Conservation (phyloP, 768 basidiomycete species). For the Sarcodon sp. region DNA sequence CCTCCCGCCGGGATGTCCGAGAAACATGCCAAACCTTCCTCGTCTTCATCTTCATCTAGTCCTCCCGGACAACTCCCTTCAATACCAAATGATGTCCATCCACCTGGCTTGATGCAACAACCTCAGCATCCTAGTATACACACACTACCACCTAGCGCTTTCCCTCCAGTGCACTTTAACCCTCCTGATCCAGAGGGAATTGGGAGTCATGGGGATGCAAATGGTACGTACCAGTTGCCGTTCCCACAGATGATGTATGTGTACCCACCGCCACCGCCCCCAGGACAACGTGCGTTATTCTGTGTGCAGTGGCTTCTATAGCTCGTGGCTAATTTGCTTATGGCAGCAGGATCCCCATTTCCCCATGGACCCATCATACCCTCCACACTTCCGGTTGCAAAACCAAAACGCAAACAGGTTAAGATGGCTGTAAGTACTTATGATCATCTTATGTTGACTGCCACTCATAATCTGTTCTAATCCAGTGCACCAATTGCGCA, state of each 20-base stretch:
- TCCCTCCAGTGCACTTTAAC: constrained; percentile 15
- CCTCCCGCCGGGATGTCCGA: neutral
- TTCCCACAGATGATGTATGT: constrained; percentile 31
- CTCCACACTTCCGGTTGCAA: constrained; percentile 12
- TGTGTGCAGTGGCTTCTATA: neutral
- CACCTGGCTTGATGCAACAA: constrained; percentile 6
- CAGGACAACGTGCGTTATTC: constrained; percentile 17
- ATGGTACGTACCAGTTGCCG: constrained; percentile 17
- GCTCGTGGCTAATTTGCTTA: constrained; percentile 3
- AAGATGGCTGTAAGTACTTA: constrained; percentile 39
- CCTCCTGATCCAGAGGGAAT: constrained; percentile 14
- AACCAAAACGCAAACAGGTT: constrained; percentile 39
- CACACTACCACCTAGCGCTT: constrained; percentile 9
- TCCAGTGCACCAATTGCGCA: constrained; percentile 43
- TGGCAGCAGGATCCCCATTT: constrained; percentile 18
- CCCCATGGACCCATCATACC: constrained; percentile 11
- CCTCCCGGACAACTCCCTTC: constrained; percentile 2
- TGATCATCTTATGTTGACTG: constrained; percentile 1
- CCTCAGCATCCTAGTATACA: constrained; percentile 11
- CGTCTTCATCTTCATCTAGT: no score
- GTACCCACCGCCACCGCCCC: constrained; percentile 23
- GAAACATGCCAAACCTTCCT: no score
- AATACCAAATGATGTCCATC: neutral
- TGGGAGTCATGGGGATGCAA: constrained; percentile 19
- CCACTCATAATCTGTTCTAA: constrained; percentile 1